These are phyloP conservation scores for Tolypocladium tropicale DNA, from an alignment of 2,329 filamentous ascomycete species.

Conservation along the genomic window DNA sequence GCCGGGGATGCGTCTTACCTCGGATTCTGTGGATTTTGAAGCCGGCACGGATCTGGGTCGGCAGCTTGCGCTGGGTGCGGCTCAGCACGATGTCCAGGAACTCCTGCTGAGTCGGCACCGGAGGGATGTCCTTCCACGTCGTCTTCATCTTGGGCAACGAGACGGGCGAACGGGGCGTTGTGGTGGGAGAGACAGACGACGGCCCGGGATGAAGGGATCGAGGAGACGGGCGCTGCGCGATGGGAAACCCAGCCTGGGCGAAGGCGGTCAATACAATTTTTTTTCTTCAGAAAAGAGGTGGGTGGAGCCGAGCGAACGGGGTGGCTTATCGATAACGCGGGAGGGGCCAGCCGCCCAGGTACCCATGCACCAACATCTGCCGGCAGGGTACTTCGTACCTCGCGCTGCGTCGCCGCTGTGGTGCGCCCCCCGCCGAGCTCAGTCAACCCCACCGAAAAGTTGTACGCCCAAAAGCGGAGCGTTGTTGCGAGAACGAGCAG, in stretches of 20 bases:
- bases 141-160: constrained; percentile 43
- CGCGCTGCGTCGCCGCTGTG: too few relatives aligned
- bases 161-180: constrained; percentile 2
- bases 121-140: constrained; percentile 69
- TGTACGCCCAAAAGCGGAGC: too few relatives aligned
- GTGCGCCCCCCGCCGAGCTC: not conserved
- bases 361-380: not conserved
- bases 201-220: constrained; percentile 2
- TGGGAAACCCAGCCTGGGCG: constrained; percentile 11
- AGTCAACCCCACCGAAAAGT: constrained; percentile 7
- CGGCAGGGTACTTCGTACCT: not conserved
- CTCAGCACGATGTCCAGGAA: constrained; percentile 97
- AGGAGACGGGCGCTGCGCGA: constrained; percentile 7
- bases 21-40: constrained; percentile 93
- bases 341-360: not conserved
- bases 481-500: not conserved
- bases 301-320: constrained; percentile 10
- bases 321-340: constrained; percentile 14
- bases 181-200: not conserved
- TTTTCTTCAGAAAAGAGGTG: constrained; percentile 12
- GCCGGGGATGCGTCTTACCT: constrained; percentile 22
- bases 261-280: constrained; percentile 22
- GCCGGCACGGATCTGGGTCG: constrained; percentile 89
- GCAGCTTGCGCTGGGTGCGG: constrained; percentile 82
- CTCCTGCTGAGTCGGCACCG: constrained; percentile 85